These are phyloP conservation scores for Penicillium sclerotiorum DNA, from an alignment of 2,329 filamentous ascomycete species.

Conservation along the genomic window DNA sequence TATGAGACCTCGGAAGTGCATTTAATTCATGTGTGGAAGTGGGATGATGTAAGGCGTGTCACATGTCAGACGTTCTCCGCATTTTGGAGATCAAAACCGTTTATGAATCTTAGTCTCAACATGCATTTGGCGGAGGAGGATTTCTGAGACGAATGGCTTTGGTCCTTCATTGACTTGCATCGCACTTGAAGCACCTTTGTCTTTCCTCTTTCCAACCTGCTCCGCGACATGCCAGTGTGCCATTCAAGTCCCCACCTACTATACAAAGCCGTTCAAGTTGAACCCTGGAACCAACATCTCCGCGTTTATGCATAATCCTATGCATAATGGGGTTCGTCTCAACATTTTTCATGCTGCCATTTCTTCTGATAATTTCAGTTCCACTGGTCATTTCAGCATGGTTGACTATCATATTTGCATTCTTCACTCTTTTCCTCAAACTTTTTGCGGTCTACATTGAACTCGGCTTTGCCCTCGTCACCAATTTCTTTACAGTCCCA, in stretches of 20 bases:
- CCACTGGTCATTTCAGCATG: conserved; percentile 66
- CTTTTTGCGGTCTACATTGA: conserved; percentile 66
- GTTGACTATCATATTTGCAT: conserved; percentile 64
- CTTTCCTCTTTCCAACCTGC: too few species aligned
- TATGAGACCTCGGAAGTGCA: too few species aligned
- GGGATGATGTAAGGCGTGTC: conserved; percentile 22
- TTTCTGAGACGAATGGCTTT: too few species aligned
- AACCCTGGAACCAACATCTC: too few species aligned
- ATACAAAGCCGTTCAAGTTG: too few species aligned
- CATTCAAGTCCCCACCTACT: too few species aligned
- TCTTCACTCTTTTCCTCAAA: conserved; percentile 63
- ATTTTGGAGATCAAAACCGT: conserved; percentile 1
- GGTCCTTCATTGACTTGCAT: too few species aligned
- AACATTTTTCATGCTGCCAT: conserved; percentile 47
- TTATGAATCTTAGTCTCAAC: background rate
- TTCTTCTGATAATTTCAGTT: conserved; percentile 55
- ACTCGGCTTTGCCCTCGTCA: conserved; percentile 60
- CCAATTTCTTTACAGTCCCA: conserved; percentile 54
- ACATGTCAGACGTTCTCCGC: conserved; percentile 29
- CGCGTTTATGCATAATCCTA: too few species aligned
- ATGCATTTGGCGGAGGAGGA: too few species aligned
- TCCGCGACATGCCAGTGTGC: too few species aligned
- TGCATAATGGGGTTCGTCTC: conserved; percentile 10
- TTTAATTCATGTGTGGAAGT: too few species aligned
- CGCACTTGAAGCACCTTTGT: too few species aligned